Evolutionary conservation across 306 rosid species (phyloP).

Genomic region (Carpinus viminea): DNA sequence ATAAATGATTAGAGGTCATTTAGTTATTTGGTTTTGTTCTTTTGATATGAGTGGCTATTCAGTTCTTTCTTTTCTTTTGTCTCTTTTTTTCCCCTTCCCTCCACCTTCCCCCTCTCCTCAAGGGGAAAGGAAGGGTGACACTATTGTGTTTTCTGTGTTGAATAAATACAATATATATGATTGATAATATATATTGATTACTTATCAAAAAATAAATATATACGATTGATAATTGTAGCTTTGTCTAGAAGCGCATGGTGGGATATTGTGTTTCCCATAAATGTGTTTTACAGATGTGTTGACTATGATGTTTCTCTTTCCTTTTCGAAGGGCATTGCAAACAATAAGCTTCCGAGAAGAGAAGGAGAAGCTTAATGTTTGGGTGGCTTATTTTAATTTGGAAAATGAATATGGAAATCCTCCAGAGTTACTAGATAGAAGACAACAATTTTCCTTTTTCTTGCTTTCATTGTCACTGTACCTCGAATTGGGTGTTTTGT

Average conservation of each 20-base stretch:
- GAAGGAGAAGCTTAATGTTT: slow-evolving; percentile 85
- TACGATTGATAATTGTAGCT: background rate
- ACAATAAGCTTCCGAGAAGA: slow-evolving; percentile 85
- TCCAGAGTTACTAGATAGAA: slow-evolving; percentile 56
- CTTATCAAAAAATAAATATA: too few species aligned
- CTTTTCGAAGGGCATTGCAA: slow-evolving; percentile 72
- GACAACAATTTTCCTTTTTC: slow-evolving; percentile 4
- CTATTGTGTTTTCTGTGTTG: background rate
- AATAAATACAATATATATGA: background rate
- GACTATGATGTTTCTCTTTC: background rate
- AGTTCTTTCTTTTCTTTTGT: background rate
- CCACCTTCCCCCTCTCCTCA: background rate
- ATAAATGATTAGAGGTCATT: background rate
- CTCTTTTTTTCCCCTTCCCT: too few species aligned
- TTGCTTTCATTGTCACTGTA: slow-evolving; percentile 5
- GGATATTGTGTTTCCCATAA: background rate
- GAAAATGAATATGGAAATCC: slow-evolving; percentile 88
- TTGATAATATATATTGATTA: background rate
- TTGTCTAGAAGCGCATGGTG: background rate
- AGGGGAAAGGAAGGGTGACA: background rate
- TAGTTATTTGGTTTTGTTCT: background rate
- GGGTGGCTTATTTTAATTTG: slow-evolving; percentile 90
- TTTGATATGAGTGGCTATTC: background rate
- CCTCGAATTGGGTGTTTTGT: slow-evolving; percentile 13
- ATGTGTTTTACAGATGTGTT: background rate